Base-by-base conservation (phyloP, 1,284 basidiomycete genomes). In the Sporisorium scitamineum region DNA sequence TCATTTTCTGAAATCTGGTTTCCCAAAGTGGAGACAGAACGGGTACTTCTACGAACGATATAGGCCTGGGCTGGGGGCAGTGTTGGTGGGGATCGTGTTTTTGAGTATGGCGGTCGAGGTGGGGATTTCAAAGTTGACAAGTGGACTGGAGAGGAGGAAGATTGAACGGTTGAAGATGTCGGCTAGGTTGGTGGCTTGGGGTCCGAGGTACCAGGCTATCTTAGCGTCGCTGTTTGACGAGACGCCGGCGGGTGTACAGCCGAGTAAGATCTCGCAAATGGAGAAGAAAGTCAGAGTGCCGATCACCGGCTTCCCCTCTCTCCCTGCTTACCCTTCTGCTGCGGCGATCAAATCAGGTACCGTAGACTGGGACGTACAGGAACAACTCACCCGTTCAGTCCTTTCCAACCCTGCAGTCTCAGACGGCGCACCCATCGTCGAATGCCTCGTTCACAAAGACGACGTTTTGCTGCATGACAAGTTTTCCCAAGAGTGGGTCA, bases 31-130 rank as follows among this genome's bases (percentile, higher is more conserved):
- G 83, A 66, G 81, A 16, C 60, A 67, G 2, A 80, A 75, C 16
- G 84, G 83, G 9, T 85, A 81, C 66, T 84, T 76, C 37, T 85
- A 85, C 59, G 52, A 70, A 27, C 69, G 84, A 1, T 85, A 78
- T 61, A 56, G 84, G 9, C 84, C 84, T 0, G 78, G 80, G 2
- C 55, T 85, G 6, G 69, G 48, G 6, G 41, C 64, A 3, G 80
- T 82, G 2, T 13, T 85, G 22, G 52, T 73, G 0, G 61, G 81
- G 3, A 53, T 85, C 14, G 61, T 82, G 16, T 22, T 76, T 1
- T 45, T 78, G 14, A 78, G 77, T 5, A 66, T 77, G 52, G 54
- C 39, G 18, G 69, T 71, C 16, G 73, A 76, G 44, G 59, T 76
- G 10, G 47, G 70, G 2, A 60, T 84, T 24, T 56, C 66, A 11